A percentile compares a stretch with the other conserved stretches of the same genome.
These are phyloP conservation scores for Schrenkiella parvula DNA, from an alignment of 345 rosid genomes.

Conservation along the genomic window DNA sequence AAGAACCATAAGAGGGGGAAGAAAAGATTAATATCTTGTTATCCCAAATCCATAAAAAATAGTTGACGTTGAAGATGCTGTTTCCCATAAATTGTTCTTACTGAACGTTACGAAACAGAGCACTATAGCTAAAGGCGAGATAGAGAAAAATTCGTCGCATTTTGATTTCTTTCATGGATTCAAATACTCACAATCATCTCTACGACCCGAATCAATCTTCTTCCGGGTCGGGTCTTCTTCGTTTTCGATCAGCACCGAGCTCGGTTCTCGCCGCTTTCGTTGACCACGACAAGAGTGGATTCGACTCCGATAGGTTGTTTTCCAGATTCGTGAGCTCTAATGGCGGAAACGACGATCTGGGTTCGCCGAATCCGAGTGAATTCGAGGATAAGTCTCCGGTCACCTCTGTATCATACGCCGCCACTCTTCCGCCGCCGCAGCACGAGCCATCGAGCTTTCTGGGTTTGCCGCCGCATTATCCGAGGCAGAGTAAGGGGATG, in stretches of 20 bases:
- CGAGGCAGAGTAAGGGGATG: conserved; percentile 48
- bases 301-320: conserved; percentile 39
- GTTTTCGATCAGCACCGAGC: conserved; percentile 86
- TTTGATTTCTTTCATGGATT: conserved; percentile 47
- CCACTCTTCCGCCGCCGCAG: conserved; percentile 20
- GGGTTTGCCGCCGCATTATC: conserved; percentile 81
- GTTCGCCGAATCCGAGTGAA: conserved; percentile 18
- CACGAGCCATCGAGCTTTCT: conserved; percentile 40
- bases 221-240: conserved; percentile 59
- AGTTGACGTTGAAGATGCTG: conserved; percentile 7
- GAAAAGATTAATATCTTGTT: not conserved
- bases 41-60: not conserved
- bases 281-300: conserved; percentile 31
- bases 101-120: conserved; percentile 17
- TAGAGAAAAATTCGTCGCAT: not conserved
- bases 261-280: conserved; percentile 46
- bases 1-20: not conserved
- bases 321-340: conserved; percentile 44
- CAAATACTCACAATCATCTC: conserved; percentile 44
- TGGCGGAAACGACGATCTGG: conserved; percentile 25
- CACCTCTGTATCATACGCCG: conserved; percentile 30
- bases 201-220: conserved; percentile 36
- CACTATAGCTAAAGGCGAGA: not conserved
- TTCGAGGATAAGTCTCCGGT: conserved; percentile 33
- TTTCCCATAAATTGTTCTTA: not conserved